These are phyloP conservation scores for Apiospora saccharicola DNA, from an alignment of 2,329 filamentous ascomycete species.

Conservation along the genomic window DNA sequence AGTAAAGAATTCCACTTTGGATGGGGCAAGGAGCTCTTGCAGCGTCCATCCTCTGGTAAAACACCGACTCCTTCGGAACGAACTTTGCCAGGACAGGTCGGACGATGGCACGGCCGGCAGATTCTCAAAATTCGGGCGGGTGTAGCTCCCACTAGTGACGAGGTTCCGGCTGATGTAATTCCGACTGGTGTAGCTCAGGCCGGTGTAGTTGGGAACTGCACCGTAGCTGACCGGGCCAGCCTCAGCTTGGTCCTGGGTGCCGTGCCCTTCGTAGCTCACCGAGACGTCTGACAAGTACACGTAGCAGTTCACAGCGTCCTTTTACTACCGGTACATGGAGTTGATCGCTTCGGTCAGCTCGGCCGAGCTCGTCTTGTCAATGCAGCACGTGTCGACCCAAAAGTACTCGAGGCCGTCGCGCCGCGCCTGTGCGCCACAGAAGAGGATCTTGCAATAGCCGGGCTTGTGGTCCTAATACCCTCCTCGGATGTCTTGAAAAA, in stretches of 20 bases:
- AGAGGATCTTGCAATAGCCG: slow-evolving; percentile 19
- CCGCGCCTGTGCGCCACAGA: slow-evolving; percentile 20
- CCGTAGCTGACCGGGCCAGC: not conserved
- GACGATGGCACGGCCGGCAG: not conserved
- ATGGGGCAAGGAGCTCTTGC: slow-evolving; percentile 12
- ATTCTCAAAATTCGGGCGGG: not conserved
- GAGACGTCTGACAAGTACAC: slow-evolving; percentile 20
- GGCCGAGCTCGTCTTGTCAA: slow-evolving; percentile 21
- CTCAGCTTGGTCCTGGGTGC: no score
- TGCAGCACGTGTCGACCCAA: slow-evolving; percentile 25
- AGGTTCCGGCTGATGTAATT: not conserved
- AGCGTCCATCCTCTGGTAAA: slow-evolving; percentile 21
- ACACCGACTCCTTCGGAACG: slow-evolving; percentile 9
- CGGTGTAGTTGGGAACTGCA: not conserved
- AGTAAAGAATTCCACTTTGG: not conserved
- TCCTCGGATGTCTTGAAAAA: not conserved
- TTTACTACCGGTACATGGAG: slow-evolving; percentile 25
- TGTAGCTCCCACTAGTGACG: not conserved
- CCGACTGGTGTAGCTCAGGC: not conserved
- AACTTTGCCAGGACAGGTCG: not conserved
- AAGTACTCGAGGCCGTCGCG: slow-evolving; percentile 17
- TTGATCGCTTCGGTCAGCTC: slow-evolving; percentile 21
- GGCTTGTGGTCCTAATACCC: not conserved
- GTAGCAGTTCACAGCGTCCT: slow-evolving; percentile 16
- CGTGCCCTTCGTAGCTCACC: not conserved